A percentile compares a stretch with the other conserved stretches of the same genome.
Evolutionary conservation across 164 flowering plant species (phyloP).

Genomic region (Macadamia tetraphylla): DNA sequence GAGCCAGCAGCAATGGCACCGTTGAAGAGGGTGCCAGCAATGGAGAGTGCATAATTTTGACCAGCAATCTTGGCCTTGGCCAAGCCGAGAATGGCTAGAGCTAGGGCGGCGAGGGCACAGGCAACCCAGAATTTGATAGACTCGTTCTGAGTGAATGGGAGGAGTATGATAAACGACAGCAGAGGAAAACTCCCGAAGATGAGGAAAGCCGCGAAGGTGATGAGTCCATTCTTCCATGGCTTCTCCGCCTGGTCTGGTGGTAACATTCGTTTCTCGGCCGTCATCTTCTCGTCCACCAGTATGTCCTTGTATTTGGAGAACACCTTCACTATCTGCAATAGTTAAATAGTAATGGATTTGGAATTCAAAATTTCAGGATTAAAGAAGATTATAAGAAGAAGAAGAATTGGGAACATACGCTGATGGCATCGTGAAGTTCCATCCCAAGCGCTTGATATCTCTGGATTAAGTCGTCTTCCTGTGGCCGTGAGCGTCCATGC

Average conservation of each 20-base stretch:
- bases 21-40: constrained; percentile 30
- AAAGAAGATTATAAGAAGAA: too few species aligned
- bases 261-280: constrained; percentile 29
- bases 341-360: too few species aligned
- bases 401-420: constrained; percentile 15
- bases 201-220: constrained; percentile 47
- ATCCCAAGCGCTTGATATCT: constrained; percentile 48
- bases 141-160: constrained; percentile 46
- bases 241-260: constrained; percentile 42
- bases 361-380: too few species aligned
- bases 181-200: constrained; percentile 54
- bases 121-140: constrained; percentile 45
- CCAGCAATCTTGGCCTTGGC: constrained; percentile 56
- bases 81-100: constrained; percentile 40
- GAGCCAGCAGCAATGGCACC: constrained; percentile 50
- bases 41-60: constrained; percentile 32
- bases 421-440: constrained; percentile 39
- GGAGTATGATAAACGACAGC: constrained; percentile 53
- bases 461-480: constrained; percentile 18
- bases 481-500: constrained; percentile 11
- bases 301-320: constrained; percentile 54
- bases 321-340: constrained; percentile 39
- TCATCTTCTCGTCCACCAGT: constrained; percentile 49
- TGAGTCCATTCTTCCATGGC: constrained; percentile 61
- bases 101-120: constrained; percentile 36